Evolutionary conservation across 2,329 filamentous ascomycete species (phyloP).

Genomic region (Podosphaera fusca): DNA sequence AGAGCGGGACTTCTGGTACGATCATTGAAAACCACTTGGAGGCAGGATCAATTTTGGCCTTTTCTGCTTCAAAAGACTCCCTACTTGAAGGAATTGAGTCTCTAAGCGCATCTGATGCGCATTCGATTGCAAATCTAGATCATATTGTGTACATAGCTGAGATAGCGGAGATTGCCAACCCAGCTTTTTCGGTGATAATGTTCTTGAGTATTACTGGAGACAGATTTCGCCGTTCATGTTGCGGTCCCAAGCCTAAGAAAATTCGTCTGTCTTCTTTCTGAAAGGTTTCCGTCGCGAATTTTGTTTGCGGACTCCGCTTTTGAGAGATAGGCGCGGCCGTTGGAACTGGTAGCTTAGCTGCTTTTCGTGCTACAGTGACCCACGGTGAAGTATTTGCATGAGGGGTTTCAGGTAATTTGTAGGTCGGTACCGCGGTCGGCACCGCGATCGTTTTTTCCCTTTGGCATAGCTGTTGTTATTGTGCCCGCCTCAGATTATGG

Average conservation of each 20-base stretch:
- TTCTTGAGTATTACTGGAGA: background rate
- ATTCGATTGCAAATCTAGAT: background rate
- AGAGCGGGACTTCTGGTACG: background rate
- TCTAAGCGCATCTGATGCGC: background rate
- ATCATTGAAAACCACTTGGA: background rate
- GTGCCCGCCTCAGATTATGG: too few species aligned
- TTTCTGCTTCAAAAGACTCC: background rate
- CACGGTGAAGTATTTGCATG: too few species aligned
- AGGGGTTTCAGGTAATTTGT: too few species aligned
- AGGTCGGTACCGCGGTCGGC: too few species aligned
- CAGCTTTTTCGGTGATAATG: background rate
- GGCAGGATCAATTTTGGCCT: background rate
- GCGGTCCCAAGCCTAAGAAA: background rate
- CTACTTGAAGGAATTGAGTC: background rate
- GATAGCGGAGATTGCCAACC: background rate
- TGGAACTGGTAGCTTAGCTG: background rate
- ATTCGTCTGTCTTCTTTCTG: background rate
- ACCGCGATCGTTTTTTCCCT: too few species aligned
- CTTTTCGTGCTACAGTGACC: background rate
- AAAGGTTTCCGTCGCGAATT: background rate
- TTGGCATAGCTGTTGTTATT: too few species aligned
- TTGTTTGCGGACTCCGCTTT: background rate
- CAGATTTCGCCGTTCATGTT: background rate
- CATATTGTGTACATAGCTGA: background rate
- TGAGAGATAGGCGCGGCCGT: background rate